Base-by-base conservation (phyloP, 2,329 filamentous ascomycete species). In the Diaporthe vaccinii region DNA sequence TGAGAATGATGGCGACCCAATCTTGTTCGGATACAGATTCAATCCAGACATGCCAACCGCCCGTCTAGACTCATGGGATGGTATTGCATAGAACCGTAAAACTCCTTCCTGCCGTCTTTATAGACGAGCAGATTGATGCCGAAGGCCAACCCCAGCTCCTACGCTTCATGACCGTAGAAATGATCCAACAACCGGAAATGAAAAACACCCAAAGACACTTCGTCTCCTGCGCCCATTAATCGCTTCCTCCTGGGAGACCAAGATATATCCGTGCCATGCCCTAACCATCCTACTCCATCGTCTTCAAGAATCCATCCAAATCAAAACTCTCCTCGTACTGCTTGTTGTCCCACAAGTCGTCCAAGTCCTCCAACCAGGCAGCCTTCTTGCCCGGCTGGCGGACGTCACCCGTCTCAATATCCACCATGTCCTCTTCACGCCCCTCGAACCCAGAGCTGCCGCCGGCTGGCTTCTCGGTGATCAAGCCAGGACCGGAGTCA, bases 301-400 rank as follows among this genome's bases (percentile, higher is more conserved):
- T 97, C 84, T 95, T 96, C 86, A 99, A 89, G 86, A 98, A 99
- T 4, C 95, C 96, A 80, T 98, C 95, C 79, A 99, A 86, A 83
- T 98, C 95, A 83, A 98, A 98, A 84, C 98, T 97, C 86, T 99
- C 97, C 85, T 98, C 95, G 84, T 99, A 99, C 87, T 98, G 96
- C 82, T 93, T 93, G 83, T 98, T 96, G 83, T 99, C 97, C 96
- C 97, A 99, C 41, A 99, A 86, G 84, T 99, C 97, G 75, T 95
- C 96, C 75, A 99, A 85, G 81, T 98, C 97, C 82, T 99, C 97
- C 77, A 98, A 86, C 91, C 96, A 98, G 9, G 96, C 93, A 9
- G 83, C 89, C 89, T 98, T 98, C 89, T 98, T 98, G 75, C 97
- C 97, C 80, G 97, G 97, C 84, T 98, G 95, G 78, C 95, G 90